Base-by-base conservation (phyloP, 2,329 filamentous ascomycete genomes). In the Mollisiaceae sp. region DNA sequence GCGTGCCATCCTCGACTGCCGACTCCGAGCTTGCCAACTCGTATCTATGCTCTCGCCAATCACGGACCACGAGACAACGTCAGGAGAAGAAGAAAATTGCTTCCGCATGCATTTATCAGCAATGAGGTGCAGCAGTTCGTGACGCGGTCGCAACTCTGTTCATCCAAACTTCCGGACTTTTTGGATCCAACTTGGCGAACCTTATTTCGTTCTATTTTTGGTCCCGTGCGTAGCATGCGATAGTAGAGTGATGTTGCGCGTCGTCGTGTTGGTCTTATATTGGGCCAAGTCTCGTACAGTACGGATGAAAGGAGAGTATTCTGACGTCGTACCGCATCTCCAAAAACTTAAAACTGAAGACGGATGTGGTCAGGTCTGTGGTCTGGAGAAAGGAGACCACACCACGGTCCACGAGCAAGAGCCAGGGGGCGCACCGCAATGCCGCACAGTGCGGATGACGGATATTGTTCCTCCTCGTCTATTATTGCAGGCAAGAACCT, bases 221-320 rank as follows among this genome's bases (percentile, higher is more conserved):
- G 27, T 32, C 27, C 27, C 3, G 50, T 54, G 24, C 50, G 22
- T 24, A 32, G 45, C 24, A n/a, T 4, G 38, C 38, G 38, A 12
- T 41, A 18, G 8, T 45, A 20, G 45, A 22, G 45, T 54, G 22
- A 8, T 32, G 11, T 54, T 32, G 27, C 27, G 27, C 27, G 27
- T 32, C 27, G 27, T 11, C 50, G 14, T 54, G 50, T 32, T 54
- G 50, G 50, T 32, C 50, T 54, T 50, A 50, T 50, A 22, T 22
- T 22, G n/a, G 45, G 45, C n/a, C 45, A 24, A 20, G n/a, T 50
- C 8, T 24, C n/a, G 45, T 45, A n/a, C 14, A 8, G 15, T 14
- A 54, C 50, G 50, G 50, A 54, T 54, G 50, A 54, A 54, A 35
- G 50, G n/a, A 50, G n/a, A 45, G 2, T 47, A 18, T 54, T 24